These are phyloP conservation scores for Cladophialophora yegresii DNA, from an alignment of 2,329 filamentous ascomycete species.

Conservation along the genomic window DNA sequence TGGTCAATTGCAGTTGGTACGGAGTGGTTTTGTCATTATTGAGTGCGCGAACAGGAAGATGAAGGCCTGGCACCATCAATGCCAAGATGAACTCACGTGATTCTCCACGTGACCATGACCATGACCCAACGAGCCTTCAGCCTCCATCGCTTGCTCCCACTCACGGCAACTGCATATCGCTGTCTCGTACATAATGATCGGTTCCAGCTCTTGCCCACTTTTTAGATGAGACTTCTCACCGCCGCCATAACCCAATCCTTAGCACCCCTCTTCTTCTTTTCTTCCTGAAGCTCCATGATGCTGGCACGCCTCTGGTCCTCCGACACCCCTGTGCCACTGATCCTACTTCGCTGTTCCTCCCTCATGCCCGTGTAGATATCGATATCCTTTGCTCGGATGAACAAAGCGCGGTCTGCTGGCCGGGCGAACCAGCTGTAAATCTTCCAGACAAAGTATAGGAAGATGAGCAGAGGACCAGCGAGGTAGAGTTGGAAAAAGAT, in stretches of 20 bases:
- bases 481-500: conserved; percentile 37
- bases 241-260: conserved; percentile 27
- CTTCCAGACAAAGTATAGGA: conserved; percentile 35
- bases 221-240: conserved; percentile 31
- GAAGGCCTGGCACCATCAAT: too few relatives aligned
- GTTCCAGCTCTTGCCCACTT: conserved; percentile 21
- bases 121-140: too few relatives aligned
- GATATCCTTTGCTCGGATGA: conserved; percentile 40
- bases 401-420: conserved; percentile 40
- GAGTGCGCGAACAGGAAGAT: too few relatives aligned
- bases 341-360: conserved; percentile 32
- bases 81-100: too few relatives aligned
- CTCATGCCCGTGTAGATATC: conserved; percentile 45
- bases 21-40: too few relatives aligned
- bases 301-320: conserved; percentile 39
- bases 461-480: conserved; percentile 34
- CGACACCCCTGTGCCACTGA: conserved; percentile 38
- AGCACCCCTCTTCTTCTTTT: conserved; percentile 39
- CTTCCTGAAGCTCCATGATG: conserved; percentile 39
- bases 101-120: too few relatives aligned
- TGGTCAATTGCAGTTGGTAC: too few relatives aligned
- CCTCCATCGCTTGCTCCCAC: too few relatives aligned
- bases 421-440: conserved; percentile 34
- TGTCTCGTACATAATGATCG: conserved; percentile 6
- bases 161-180: too few relatives aligned